Evolutionary conservation across 2,329 filamentous ascomycete genomes (phyloP).

Genomic region (Didymella sp.): DNA sequence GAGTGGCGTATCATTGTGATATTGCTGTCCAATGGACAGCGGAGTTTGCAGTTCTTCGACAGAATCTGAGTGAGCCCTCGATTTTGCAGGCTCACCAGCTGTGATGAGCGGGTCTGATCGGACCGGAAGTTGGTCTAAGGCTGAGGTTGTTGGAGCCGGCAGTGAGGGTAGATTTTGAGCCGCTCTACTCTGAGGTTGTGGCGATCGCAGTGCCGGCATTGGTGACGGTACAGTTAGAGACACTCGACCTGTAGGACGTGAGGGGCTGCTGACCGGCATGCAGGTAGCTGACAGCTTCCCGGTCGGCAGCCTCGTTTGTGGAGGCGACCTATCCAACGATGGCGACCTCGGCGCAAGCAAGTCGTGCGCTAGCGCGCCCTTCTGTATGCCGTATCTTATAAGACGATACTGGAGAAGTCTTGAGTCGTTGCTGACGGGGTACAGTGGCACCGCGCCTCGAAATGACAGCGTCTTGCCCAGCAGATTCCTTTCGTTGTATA

Average conservation of each 20-base stretch:
- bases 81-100: neutral
- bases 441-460: conserved; percentile 22
- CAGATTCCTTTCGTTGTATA: conserved; percentile 23
- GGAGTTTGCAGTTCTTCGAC: neutral
- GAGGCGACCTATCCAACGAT: neutral
- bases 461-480: conserved; percentile 22
- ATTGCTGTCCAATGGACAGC: neutral
- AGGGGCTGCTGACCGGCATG: neutral
- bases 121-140: neutral
- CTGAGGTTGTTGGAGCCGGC: neutral
- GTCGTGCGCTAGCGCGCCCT: neutral
- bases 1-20: neutral
- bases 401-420: conserved; percentile 2
- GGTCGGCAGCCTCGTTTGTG: neutral
- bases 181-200: neutral
- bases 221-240: neutral
- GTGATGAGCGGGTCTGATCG: neutral
- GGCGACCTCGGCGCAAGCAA: neutral
- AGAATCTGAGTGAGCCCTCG: neutral
- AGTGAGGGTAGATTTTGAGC: neutral
- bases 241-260: neutral
- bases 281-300: neutral
- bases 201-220: neutral
- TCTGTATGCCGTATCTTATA: neutral
- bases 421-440: conserved; percentile 15